Evolutionary conservation across 2,329 filamentous ascomycete species (phyloP).

Genomic region (Lasiodiplodia gonubiensis): DNA sequence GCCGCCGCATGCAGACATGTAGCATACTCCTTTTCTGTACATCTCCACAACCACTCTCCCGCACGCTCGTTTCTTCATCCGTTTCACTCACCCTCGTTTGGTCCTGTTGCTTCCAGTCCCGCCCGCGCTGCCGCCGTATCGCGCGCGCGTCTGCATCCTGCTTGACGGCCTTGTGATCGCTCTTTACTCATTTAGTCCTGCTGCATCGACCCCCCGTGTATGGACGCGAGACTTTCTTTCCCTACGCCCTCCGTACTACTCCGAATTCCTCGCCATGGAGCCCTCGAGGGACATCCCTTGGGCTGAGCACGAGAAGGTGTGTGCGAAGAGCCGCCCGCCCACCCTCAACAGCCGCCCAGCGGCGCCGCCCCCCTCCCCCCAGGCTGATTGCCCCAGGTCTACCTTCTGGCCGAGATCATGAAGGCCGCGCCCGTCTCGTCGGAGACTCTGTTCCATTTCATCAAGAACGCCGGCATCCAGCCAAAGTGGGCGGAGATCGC

Average conservation of each 20-base stretch:
- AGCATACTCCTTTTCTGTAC: constrained; percentile 26
- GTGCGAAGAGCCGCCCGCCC: constrained; percentile 31
- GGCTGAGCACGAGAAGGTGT: constrained; percentile 56
- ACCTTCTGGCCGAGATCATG: constrained; percentile 59
- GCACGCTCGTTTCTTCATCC: constrained; percentile 37
- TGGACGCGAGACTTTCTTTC: constrained; percentile 35
- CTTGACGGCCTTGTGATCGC: constrained; percentile 41
- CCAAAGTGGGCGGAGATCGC: constrained; percentile 57
- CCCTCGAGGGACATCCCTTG: constrained; percentile 50
- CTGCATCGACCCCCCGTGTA: constrained; percentile 37
- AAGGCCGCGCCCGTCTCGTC: constrained; percentile 54
- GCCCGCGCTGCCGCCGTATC: constrained; percentile 29
- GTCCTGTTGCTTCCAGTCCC: constrained; percentile 32
- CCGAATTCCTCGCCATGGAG: constrained; percentile 45
- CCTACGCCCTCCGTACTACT: constrained; percentile 37
- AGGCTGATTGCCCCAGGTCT: constrained; percentile 37
- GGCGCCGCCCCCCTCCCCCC: constrained; percentile 20
- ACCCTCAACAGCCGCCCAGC: constrained; percentile 20
- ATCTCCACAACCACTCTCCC: constrained; percentile 26
- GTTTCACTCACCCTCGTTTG: constrained; percentile 41
- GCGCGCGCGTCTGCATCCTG: constrained; percentile 29
- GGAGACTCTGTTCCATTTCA: constrained; percentile 50
- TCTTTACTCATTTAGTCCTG: constrained; percentile 44
- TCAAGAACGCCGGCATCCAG: constrained; percentile 51
- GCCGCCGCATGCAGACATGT: constrained; percentile 28